Evolutionary conservation across 83 land plant species (phyloP), one percentile per base, ranked within the genome.

Genomic region (Diphasiastrum complanatum): DNA sequence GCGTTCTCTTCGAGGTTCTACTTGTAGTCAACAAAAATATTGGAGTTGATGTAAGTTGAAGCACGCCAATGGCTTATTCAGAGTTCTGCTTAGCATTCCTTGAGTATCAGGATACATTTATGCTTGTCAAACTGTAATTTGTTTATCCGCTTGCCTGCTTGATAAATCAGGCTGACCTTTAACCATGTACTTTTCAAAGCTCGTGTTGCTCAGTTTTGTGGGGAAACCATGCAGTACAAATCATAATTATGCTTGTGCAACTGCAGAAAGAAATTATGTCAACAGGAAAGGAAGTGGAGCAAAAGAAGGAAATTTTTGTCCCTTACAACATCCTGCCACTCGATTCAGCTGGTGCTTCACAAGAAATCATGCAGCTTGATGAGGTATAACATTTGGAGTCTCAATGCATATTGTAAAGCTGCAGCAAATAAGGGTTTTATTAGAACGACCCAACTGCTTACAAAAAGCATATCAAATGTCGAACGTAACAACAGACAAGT

Each of bases 261-360:
- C 26, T 45, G 38, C 80, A 89, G 91, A 89, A 4, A 4, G 33
- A 52, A 33, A 33, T 85, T 38, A 83, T 85, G 52, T 91, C 85
- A 14, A 80, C 84, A 35, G 82, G 82, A 10, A 78, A 50, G 49
- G 85, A 89, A 78, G 85, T 89, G 26, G 79, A 85, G 45, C 85
- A 85, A 64, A 89, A 85, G 75, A 78, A 80, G 54, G 81, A 85
- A 73, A 85, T 89, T 23, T 89, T 80, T 67, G 45, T 70, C 2
- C 85, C 91, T 14, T 89, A 80, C 66, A 89, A 89, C 74, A 89
- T 89, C 63, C 87, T 89, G 62, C 96, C 91, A 27, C 67, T 85
- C 48, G 91, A 89, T 72, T 71, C 87, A 27, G 87, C 79, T 47
- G 87, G 91, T 41, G 83, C 91, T 32, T 80, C 91, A 33, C 86